Evolutionary conservation across 495 filamentous ascomycete genomes (phyloP), one percentile per base, ranked within the genome.

Genomic region (Astrocystis sublimbata): DNA sequence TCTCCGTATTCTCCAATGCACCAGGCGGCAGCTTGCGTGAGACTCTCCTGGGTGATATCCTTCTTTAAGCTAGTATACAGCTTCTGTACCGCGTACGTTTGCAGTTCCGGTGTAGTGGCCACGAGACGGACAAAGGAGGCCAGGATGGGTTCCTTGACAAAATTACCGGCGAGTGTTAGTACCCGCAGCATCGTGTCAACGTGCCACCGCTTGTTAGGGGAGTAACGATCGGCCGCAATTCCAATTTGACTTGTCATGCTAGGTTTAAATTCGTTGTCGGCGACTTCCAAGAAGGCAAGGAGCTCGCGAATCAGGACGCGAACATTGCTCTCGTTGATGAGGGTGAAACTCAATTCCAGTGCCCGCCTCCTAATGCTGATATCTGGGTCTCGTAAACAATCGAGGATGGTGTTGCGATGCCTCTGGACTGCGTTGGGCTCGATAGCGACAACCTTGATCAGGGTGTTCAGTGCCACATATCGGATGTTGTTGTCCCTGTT

Each of bases 401-500:
- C 94, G 41, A 98, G 80, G 65, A 98, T 97, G 7, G 94, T 98
- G 73, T 97, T 98, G 55, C 96, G 88, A 75, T 98, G 94, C 71
- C 94, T 82, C 70, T 98, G 96, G 4, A 98, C 94, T 2, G 94
- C 96, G 69, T 97, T 98, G 17, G 94, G 96, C 71, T 98, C 94
- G 38, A 98, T 92, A 9, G 96, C 93, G 45, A 98, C 93, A 53
- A 98, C 94, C 77, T 98, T 98, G 77, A 96, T 93, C 61, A 98
- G 80, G 1, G 94, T 98, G 74, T 98, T 98, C 26, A 98, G 76
- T 24, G 94, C 94, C 49, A 98, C 94, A 72, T 98, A 98, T 68
- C 94, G 91, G 71, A 98, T 98, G 69, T 98, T 98, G 80, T 98
- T 98, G 77, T 98, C 94, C 73, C 93, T 90, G 76, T 98, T 98